Conservation (phyloP, 345 rosid species). For the Gossypium herbaceum region DNA sequence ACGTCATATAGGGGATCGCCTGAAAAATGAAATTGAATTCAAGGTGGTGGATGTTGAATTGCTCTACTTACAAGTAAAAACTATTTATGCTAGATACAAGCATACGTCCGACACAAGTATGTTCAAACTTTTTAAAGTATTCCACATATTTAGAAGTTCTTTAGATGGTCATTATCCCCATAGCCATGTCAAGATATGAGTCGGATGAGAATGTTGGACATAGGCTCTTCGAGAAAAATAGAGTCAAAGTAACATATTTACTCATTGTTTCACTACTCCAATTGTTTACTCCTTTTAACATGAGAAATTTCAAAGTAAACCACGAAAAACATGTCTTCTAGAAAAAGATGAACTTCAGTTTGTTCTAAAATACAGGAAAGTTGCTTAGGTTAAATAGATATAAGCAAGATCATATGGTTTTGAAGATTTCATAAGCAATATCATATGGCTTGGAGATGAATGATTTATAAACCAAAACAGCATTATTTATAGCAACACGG, state of each 20-base stretch:
- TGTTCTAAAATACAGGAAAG: neutral
- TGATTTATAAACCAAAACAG: neutral
- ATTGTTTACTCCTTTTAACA: neutral
- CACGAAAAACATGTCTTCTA: neutral
- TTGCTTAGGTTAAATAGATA: neutral
- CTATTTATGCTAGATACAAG: neutral
- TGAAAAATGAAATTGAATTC: constrained; percentile 34
- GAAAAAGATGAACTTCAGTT: neutral
- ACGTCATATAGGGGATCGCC: constrained; percentile 80
- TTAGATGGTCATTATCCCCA: neutral
- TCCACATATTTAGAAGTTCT: neutral
- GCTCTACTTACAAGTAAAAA: neutral
- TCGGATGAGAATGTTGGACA: neutral
- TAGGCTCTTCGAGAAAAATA: neutral
- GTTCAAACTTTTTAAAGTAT: neutral
- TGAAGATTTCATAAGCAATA: neutral
- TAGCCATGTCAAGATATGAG: neutral
- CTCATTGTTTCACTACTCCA: neutral
- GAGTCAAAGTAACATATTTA: neutral
- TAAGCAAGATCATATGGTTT: neutral
- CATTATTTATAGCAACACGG: neutral
- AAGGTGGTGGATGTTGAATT: neutral
- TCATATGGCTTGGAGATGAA: neutral
- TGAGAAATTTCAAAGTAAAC: neutral
- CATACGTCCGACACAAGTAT: neutral